Base-by-base conservation (phyloP, 1,139 yeast species). In the Debaryomyces subglobosus region DNA sequence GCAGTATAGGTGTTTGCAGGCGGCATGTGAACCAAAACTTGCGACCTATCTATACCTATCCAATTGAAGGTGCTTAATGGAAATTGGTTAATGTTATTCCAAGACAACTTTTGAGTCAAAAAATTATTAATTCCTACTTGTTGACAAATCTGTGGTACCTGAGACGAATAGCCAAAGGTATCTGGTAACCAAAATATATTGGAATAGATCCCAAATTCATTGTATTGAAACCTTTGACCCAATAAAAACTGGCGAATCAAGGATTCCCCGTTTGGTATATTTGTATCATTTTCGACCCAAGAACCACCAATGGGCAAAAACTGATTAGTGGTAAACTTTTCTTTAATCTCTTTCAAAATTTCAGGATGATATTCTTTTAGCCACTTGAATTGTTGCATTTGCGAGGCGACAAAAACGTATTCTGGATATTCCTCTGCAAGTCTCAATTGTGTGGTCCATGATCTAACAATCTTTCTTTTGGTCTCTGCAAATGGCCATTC, bases 401-500 rank as follows among this genome's bases (percentile, higher is more conserved):
- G 98, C 10, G 97, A 90, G 0, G 98, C 97, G 20, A 86, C 97
- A 70, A 94, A 94, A 23, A 85, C 85, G 63, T 89, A 91, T 69
- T 94, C 99, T 0, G 98, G 97, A 59, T 89, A 94, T 56, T 85
- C 78, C 47, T 91, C 94, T 57, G 95, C 82, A 50, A 94, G 70
- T 49, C 90, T 86, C 49, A 92, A 74, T 69, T 94, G 99, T 10
- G 97, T 84, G 0, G 97, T 86, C 98, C 98, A 94, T 4, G 97
- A 90, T 55, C 99, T 81, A 3, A 91, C 96, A 51, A 92, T 83
- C 63, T 91, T 91, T 51, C 97, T 80, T 58, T 87, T 86, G 1
- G 98, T 90, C 67, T 94, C 97, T 3, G 96, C 97, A 74, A 86
- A 92, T 10, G 97, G 98, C 99, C 99, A 94, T 53, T 89, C 76